Base-by-base conservation (phyloP, 73 alveolate genomes). In the Paramecium bursaria region DNA sequence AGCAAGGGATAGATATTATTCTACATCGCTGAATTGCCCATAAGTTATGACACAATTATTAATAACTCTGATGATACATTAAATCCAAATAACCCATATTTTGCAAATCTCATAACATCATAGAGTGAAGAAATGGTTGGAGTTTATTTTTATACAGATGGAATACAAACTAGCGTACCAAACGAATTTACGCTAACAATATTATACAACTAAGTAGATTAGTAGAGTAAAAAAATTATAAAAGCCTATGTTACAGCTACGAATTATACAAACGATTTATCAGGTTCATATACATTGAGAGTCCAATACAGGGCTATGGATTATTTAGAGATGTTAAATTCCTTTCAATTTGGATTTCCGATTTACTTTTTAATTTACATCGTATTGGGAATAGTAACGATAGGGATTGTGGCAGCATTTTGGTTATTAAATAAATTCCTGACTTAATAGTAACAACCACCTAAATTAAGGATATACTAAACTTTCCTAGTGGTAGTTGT, bases 271-370 rank as follows among this genome's bases (percentile, higher is more conserved):
- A 39, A 31, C 10, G 21, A 35, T 3, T 13, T 31, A 33, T 39
- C 15, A 9, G 42, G 39, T 23, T 29, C 50, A 33, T 79, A 53
- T 79, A 54, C 85, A 3, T 79, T 53, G 3, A 39, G 54, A 25
- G 46, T 79, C 25, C 26, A 53, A 0, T 79, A 31, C n/a, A 33
- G 30, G 1, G 53, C 89, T 39, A 50, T 79, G 77, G 73, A 55
- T 33, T 73, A 79, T 79, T 48, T 73, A 13, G 80, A 79, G 48
- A 11, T 79, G 42, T 50, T 73, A 0, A 79, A 53, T 44, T 53
- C 67, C 0, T 79, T 79, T 79, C 47, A 61, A 50, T 79, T 79
- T 79, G 82, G 46, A 17, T 21, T 79, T 3, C 49, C 85, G 13
- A 13, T 79, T 10, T 79, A 79, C 54, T 35, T 79, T 7, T 31